Conservation (phyloP, 345 rosid species). For the Salix arbutifolia region DNA sequence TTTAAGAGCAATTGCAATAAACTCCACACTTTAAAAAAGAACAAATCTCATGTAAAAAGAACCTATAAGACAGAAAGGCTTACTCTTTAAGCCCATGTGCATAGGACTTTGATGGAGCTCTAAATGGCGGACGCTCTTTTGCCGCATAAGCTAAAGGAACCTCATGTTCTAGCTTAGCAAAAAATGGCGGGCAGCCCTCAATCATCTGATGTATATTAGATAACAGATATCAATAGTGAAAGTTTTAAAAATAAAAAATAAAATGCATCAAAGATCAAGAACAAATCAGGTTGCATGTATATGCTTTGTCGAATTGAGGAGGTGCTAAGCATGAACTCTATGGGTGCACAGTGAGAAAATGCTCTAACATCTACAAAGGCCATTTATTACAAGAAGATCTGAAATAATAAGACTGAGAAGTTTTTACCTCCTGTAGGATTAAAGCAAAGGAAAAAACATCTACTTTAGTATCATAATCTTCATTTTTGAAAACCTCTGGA, state of each 20-base stretch:
- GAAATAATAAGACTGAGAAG: not conserved
- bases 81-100: slow-evolving; percentile 84
- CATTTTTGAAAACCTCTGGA: slow-evolving; percentile 70
- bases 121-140: slow-evolving; percentile 57
- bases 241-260: not conserved
- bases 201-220: slow-evolving; percentile 53
- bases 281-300: not conserved
- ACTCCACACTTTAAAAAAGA: not conserved
- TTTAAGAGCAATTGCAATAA: not conserved
- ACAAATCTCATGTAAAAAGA: not conserved
- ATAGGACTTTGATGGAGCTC: slow-evolving; percentile 66
- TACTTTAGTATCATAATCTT: slow-evolving; percentile 82
- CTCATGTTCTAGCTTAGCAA: slow-evolving; percentile 56
- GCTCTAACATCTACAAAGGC: not conserved
- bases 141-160: slow-evolving; percentile 52
- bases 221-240: slow-evolving; percentile 14
- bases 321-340: not conserved
- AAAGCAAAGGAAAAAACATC: slow-evolving; percentile 94
- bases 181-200: slow-evolving; percentile 76
- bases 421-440: slow-evolving; percentile 77
- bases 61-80: slow-evolving; percentile 17
- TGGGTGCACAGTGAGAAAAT: not conserved
- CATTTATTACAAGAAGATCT: not conserved
- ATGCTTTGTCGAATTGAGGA: not conserved
- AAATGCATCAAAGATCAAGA: not conserved